Percentiles rank a stretch among this genome's conserved stretches.
phyloP scores from a whole-genome alignment of 202 grass and related monocot genomes.

The Schoenoplectus triqueter region DNA sequence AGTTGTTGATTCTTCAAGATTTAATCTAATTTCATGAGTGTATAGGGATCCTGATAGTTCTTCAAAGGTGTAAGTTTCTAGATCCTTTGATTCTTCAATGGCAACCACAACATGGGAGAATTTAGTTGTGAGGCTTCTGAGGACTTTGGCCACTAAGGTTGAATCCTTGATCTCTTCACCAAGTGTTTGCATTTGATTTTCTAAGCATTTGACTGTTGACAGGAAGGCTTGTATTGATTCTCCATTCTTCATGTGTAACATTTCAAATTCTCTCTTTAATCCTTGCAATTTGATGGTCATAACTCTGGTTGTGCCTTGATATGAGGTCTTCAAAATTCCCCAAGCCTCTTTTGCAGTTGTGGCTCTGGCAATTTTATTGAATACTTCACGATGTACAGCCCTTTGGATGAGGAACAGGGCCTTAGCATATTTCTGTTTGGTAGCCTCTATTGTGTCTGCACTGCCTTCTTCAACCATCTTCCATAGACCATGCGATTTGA shows the following conservation, averaged over 20 bases:
- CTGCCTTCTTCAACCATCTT: too few species aligned
- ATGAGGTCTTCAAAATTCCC: neutral
- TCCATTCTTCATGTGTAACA: neutral
- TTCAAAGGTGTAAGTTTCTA: neutral
- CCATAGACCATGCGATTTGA: too few species aligned
- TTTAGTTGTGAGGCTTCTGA: neutral
- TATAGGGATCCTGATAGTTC: neutral
- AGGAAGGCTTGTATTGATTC: neutral
- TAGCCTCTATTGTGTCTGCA: too few species aligned
- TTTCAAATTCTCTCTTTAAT: neutral
- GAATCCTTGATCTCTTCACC: neutral
- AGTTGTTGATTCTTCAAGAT: neutral
- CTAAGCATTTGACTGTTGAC: neutral
- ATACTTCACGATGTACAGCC: too few species aligned
- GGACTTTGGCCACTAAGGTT: neutral
- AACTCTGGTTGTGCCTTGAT: neutral
- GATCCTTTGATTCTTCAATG: neutral
- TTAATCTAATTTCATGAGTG: neutral
- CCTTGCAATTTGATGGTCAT: neutral
- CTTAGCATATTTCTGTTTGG: too few species aligned
- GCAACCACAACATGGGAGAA: neutral
- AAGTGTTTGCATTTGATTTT: neutral
- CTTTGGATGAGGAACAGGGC: too few species aligned
- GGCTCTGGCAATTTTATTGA: too few species aligned
- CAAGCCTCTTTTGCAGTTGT: neutral